phyloP scores from a whole-genome alignment of 371 early-diverging fungal species.

The Lichtheimia ramosa region DNA sequence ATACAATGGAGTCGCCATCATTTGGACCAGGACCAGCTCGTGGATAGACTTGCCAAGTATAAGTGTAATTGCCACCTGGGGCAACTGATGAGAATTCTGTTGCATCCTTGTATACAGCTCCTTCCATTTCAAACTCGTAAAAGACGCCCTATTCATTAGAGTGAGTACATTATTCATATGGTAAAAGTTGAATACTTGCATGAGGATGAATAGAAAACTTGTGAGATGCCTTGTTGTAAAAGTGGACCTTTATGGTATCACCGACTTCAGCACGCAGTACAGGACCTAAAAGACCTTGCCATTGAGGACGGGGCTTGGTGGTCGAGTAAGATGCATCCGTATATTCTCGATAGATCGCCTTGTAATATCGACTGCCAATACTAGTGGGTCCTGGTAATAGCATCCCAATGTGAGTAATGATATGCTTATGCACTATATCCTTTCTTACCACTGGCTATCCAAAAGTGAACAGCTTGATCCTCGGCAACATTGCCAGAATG shows the following conservation, averaged over 20 bases:
- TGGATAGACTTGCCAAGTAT: conserved; percentile 46
- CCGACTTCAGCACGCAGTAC: conserved; percentile 52
- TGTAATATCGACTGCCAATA: conserved; percentile 45
- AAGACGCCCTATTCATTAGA: conserved; percentile 36
- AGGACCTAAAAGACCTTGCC: conserved; percentile 56
- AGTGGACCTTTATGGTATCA: conserved; percentile 41
- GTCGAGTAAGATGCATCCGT: conserved; percentile 34
- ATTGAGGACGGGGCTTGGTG: conserved; percentile 18
- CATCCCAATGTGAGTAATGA: background rate
- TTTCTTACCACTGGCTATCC: conserved; percentile 18
- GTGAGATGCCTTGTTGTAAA: conserved; percentile 41
- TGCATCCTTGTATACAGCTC: conserved; percentile 44
- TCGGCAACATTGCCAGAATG: conserved; percentile 12
- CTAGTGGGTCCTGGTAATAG: conserved; percentile 14
- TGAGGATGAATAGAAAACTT: conserved; percentile 54
- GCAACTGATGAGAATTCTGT: conserved; percentile 23
- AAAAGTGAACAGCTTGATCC: conserved; percentile 12
- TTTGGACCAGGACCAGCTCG: conserved; percentile 47
- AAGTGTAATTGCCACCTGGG: conserved; percentile 40
- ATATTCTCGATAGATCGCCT: conserved; percentile 52
- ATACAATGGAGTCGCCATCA: conserved; percentile 43
- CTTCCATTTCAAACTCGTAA: conserved; percentile 53
- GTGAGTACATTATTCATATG: background rate
- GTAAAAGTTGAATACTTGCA: conserved; percentile 17
- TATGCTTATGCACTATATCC: no score